Evolutionary conservation across 2,329 filamentous ascomycete species (phyloP).

Genomic region (Xylariaceae sp.): DNA sequence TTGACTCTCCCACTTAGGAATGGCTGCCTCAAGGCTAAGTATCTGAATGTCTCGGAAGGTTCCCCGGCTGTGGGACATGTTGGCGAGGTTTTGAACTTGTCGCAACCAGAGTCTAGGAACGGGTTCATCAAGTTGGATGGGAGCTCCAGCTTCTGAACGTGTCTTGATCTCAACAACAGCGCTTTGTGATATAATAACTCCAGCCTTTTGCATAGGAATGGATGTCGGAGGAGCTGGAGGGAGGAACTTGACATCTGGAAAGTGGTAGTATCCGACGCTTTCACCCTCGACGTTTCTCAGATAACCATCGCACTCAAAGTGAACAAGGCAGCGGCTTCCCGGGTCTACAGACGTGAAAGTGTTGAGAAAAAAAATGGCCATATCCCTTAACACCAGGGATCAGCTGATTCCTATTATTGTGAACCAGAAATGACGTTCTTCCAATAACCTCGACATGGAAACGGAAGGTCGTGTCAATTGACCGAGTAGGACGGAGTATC

Average conservation of each 20-base stretch:
- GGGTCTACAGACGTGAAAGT: conserved; percentile 15
- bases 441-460: conserved; percentile 21
- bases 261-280: not conserved
- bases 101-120: conserved; percentile 21
- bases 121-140: conserved; percentile 12
- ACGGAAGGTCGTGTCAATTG: conserved; percentile 17
- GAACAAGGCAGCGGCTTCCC: conserved; percentile 16
- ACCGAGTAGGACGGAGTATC: conserved; percentile 17
- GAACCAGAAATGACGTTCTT: conserved; percentile 20
- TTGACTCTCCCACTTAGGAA: conserved; percentile 15
- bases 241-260: too few relatives aligned
- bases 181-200: conserved; percentile 10
- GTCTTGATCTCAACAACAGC: conserved; percentile 22
- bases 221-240: too few relatives aligned
- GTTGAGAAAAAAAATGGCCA: conserved; percentile 19
- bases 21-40: conserved; percentile 6
- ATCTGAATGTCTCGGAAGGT: conserved; percentile 15
- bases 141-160: conserved; percentile 7
- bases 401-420: conserved; percentile 13
- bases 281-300: not conserved
- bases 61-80: conserved; percentile 15
- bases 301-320: conserved; percentile 21
- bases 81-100: conserved; percentile 19
- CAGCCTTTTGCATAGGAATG: conserved; percentile 1
- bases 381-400: conserved; percentile 20